These are phyloP conservation scores for Mycena galopus DNA, from an alignment of 768 basidiomycete genomes.

Conservation along the genomic window DNA sequence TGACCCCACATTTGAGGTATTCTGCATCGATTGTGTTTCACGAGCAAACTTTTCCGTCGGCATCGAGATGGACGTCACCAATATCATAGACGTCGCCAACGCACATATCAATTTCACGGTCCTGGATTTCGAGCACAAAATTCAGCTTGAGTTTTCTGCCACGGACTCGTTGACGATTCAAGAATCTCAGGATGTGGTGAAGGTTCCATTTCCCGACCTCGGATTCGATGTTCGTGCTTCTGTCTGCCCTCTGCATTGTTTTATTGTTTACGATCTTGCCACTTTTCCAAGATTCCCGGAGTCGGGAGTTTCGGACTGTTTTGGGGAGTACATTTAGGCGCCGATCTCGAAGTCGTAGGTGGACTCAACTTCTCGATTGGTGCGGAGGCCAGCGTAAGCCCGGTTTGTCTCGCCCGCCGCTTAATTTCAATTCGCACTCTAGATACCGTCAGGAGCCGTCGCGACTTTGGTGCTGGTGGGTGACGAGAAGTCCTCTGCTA, in stretches of 20 bases:
- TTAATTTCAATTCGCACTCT: neutral
- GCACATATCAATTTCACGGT: constrained; percentile 29
- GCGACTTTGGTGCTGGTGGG: constrained; percentile 13
- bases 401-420: neutral
- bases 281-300: constrained; percentile 5
- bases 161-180: neutral
- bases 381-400: constrained; percentile 7
- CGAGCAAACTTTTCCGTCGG: constrained; percentile 20
- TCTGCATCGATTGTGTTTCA: constrained; percentile 28
- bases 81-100: neutral
- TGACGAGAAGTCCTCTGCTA: neutral
- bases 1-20: neutral
- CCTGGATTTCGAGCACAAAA: constrained; percentile 14
- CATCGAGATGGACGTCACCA: constrained; percentile 8
- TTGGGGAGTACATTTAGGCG: constrained; percentile 5
- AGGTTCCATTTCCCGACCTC: constrained; percentile 9
- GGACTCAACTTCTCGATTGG: constrained; percentile 27
- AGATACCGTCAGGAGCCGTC: constrained; percentile 6
- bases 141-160: constrained; percentile 25
- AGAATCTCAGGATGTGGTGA: constrained; percentile 9
- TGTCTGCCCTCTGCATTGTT: too few relatives aligned
- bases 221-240: neutral
- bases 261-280: neutral
- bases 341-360: constrained; percentile 1
- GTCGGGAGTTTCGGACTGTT: constrained; percentile 16